These are phyloP conservation scores for Neonothopanus nambi DNA, from an alignment of 1,284 basidiomycete species.

Conservation along the genomic window DNA sequence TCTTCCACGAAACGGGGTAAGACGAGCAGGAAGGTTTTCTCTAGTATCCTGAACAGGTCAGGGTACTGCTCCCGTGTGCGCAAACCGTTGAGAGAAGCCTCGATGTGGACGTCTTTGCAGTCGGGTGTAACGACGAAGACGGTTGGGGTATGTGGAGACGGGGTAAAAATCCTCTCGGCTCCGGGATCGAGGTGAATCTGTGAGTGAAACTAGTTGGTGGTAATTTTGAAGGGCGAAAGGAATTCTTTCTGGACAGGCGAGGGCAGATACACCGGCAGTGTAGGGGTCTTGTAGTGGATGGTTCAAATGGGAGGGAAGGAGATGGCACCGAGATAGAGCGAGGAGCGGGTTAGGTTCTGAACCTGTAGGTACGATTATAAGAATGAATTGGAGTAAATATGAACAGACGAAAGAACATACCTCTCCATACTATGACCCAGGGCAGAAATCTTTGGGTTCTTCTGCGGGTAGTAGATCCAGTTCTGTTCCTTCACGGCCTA, in stretches of 20 bases:
- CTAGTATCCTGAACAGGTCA: conserved; percentile 16
- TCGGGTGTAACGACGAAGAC: conserved; percentile 16
- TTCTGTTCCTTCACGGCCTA: conserved; percentile 15
- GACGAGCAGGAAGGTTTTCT: conserved; percentile 18
- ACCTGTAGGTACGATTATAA: conserved; percentile 14
- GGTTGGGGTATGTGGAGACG: conserved; percentile 3
- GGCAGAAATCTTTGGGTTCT: conserved; percentile 19
- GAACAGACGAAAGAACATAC: conserved; percentile 8
- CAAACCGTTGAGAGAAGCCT: conserved; percentile 21
- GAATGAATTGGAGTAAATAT: too few species aligned
- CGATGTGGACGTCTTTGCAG: conserved; percentile 15
- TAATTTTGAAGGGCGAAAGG: too few species aligned
- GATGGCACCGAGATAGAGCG: conserved; percentile 14
- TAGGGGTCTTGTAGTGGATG: conserved; percentile 7
- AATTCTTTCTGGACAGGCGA: too few species aligned
- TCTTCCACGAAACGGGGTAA: conserved; percentile 19
- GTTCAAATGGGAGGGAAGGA: not conserved
- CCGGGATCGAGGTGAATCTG: too few species aligned
- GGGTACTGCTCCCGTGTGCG: conserved; percentile 17
- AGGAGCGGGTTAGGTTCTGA: conserved; percentile 21
- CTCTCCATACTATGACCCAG: conserved; percentile 17
- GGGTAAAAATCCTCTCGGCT: too few species aligned
- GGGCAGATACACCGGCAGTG: not conserved
- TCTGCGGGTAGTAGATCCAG: conserved; percentile 14
- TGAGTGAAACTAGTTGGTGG: too few species aligned